Evolutionary conservation across 768 basidiomycete species (phyloP).

Genomic region (Hydnomerulius pinastri): DNA sequence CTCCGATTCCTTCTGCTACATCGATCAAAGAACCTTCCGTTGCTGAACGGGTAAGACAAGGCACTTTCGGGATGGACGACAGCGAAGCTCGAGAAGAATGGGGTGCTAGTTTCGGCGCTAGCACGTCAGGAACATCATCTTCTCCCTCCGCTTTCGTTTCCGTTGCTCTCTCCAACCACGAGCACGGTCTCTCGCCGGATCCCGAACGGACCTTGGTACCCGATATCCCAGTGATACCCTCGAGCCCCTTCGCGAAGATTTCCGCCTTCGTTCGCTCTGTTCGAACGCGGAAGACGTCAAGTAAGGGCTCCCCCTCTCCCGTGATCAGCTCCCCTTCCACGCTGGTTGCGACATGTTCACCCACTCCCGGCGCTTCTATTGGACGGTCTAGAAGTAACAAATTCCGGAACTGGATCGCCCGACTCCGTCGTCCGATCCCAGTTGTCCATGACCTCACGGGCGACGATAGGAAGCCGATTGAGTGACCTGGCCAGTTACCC

Average conservation of each 20-base stretch:
- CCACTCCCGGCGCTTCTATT: not conserved
- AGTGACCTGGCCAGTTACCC: not conserved
- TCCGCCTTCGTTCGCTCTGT: not conserved
- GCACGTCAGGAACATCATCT: not conserved
- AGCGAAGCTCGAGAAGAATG: not conserved
- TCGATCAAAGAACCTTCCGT: not conserved
- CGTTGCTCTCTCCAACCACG: not conserved
- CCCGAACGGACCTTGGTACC: not conserved
- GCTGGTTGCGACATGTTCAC: conserved; percentile 2
- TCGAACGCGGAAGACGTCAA: not conserved
- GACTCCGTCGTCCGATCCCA: conserved; percentile 7
- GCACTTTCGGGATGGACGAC: not conserved
- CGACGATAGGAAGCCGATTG: conserved; percentile 3
- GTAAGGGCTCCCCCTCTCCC: not conserved
- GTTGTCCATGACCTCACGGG: not conserved
- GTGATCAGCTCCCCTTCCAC: not conserved
- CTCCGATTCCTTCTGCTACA: not conserved
- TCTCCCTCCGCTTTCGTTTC: not conserved
- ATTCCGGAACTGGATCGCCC: conserved; percentile 7
- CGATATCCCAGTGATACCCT: not conserved
- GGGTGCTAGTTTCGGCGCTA: not conserved
- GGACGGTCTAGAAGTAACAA: not conserved
- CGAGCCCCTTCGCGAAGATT: not conserved
- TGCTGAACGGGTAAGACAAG: not conserved
- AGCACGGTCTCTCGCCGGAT: not conserved